A percentile compares a stretch with the other conserved stretches of the same genome.
These are phyloP conservation scores for Clonostachys rosea DNA, from an alignment of 2,329 filamentous ascomycete species.

Conservation along the genomic window DNA sequence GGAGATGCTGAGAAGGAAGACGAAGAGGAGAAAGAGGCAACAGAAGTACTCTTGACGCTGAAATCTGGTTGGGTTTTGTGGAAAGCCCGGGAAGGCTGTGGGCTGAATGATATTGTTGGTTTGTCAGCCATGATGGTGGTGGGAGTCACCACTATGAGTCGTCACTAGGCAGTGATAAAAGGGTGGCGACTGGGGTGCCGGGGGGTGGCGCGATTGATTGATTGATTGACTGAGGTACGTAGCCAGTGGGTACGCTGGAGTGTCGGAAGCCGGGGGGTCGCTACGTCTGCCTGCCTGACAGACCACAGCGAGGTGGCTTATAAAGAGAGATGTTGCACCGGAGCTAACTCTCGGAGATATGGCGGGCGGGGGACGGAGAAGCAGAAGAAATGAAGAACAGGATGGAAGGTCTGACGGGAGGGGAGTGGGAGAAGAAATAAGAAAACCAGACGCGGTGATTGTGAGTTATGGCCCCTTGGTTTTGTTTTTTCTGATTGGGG, in stretches of 20 bases:
- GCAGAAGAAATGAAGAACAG: background rate
- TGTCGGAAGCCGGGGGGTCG: background rate
- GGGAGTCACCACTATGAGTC: constrained; percentile 9
- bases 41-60: constrained; percentile 9
- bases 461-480: background rate
- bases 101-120: constrained; percentile 18
- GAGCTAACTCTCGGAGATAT: too few relatives aligned
- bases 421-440: too few relatives aligned
- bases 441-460: too few relatives aligned
- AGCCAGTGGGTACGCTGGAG: background rate
- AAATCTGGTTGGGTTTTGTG: constrained; percentile 3
- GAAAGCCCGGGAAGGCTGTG: constrained; percentile 19
- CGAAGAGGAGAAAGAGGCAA: constrained; percentile 5
- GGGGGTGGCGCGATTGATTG: background rate
- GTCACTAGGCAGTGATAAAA: background rate
- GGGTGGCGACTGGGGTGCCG: background rate
- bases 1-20: constrained; percentile 7
- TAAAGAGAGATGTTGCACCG: too few relatives aligned
- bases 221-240: background rate
- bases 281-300: background rate
- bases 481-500: background rate
- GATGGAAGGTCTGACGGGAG: background rate
- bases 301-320: too few relatives aligned
- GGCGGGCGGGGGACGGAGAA: background rate
- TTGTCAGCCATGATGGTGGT: constrained; percentile 26